These are phyloP conservation scores for Colletotrichum lindemuthianum DNA, from an alignment of 2,329 filamentous ascomycete species.

Conservation along the genomic window DNA sequence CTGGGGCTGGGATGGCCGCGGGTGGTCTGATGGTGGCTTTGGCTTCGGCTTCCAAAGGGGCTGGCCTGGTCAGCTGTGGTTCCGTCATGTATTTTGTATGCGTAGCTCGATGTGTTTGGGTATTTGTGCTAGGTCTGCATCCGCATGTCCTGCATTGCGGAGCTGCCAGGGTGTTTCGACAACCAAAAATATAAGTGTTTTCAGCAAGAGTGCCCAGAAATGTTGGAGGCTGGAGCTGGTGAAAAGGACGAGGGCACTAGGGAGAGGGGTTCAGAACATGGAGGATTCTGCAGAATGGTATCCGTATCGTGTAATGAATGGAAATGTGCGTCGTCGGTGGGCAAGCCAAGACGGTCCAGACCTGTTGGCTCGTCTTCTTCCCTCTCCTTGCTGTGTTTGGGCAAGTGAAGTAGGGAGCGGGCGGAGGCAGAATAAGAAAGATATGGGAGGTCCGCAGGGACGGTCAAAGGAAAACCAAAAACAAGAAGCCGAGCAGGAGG, in stretches of 20 bases:
- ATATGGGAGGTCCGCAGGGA: background rate
- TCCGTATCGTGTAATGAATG: slow-evolving; percentile 19
- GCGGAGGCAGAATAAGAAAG: slow-evolving; percentile 14
- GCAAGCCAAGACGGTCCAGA: slow-evolving; percentile 29
- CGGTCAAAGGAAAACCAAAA: background rate
- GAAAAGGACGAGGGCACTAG: background rate
- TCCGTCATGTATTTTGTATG: slow-evolving; percentile 17
- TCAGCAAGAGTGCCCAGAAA: background rate
- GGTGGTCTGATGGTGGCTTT: slow-evolving; percentile 32
- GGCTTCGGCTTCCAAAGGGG: slow-evolving; percentile 30
- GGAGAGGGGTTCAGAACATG: slow-evolving; percentile 2
- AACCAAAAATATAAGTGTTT: slow-evolving; percentile 1
- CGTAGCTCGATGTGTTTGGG: background rate
- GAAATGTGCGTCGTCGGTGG: slow-evolving; percentile 2
- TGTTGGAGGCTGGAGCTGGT: too few species aligned
- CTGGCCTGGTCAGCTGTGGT: slow-evolving; percentile 32
- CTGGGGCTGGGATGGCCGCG: slow-evolving; percentile 32
- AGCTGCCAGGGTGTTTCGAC: slow-evolving; percentile 5
- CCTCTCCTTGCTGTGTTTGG: slow-evolving; percentile 9
- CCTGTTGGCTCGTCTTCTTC: background rate
- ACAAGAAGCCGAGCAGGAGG: slow-evolving; percentile 2
- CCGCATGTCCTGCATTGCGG: slow-evolving; percentile 19
- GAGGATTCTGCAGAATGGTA: slow-evolving; percentile 9
- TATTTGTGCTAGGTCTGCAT: slow-evolving; percentile 12
- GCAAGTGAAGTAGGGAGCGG: background rate